phyloP scores from a whole-genome alignment of 345 rosid species.

The Cochlearia excelsa region DNA sequence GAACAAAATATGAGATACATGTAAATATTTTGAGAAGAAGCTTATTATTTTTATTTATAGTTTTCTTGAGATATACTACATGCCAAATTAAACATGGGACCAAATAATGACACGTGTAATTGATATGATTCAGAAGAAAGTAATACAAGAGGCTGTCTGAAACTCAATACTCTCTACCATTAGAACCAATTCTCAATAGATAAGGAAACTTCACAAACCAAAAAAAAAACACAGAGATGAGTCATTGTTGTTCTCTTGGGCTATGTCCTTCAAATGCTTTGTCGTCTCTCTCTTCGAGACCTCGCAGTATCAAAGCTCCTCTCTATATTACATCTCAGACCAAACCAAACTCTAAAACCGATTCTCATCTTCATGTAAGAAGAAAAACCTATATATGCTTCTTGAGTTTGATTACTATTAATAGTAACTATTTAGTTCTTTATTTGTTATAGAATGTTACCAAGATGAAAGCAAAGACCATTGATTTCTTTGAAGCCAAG shows the following conservation, averaged over 20 bases:
- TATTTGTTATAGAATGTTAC: constrained; percentile 29
- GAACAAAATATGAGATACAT: no score
- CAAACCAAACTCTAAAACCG: constrained; percentile 23
- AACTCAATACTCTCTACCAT: constrained; percentile 14
- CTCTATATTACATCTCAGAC: constrained; percentile 30
- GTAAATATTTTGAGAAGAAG: not conserved
- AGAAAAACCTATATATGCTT: not conserved
- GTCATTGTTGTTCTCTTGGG: constrained; percentile 36
- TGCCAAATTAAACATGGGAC: constrained; percentile 11
- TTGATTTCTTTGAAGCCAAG: constrained; percentile 31
- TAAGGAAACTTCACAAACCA: constrained; percentile 17
- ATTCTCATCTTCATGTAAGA: constrained; percentile 33
- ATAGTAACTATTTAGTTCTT: not conserved
- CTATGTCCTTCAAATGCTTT: constrained; percentile 39
- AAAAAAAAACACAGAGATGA: constrained; percentile 26
- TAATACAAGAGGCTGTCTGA: not conserved
- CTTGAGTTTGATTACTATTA: not conserved
- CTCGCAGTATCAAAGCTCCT: constrained; percentile 31
- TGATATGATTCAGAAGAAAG: not conserved
- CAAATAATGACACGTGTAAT: constrained; percentile 11
- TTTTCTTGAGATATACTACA: constrained; percentile 11
- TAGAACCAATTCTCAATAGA: constrained; percentile 30
- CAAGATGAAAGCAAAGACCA: constrained; percentile 27
- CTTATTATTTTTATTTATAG: not conserved
- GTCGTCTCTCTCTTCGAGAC: constrained; percentile 35